Conservation (phyloP, 345 rosid species). For the Gossypium mustelinum region DNA sequence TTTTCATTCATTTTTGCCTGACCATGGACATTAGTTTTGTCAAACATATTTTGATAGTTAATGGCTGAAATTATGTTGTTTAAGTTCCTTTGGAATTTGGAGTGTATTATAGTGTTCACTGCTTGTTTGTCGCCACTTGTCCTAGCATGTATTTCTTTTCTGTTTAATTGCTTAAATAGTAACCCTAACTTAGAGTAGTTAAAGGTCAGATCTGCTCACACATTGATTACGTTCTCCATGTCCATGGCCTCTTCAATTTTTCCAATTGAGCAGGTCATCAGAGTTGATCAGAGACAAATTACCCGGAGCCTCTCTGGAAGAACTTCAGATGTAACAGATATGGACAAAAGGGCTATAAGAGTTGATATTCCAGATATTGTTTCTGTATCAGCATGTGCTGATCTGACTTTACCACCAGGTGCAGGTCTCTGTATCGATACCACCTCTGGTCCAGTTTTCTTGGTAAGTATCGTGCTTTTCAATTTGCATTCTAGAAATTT, state of each 20-base stretch:
- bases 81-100: not conserved
- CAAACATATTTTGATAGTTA: not conserved
- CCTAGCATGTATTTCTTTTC: not conserved
- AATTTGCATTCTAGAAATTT: not conserved
- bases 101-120: not conserved
- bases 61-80: not conserved
- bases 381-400: conserved; percentile 84
- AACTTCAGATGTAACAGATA: conserved; percentile 32
- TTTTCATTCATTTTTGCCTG: not conserved
- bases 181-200: not conserved
- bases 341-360: conserved; percentile 55
- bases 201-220: not conserved
- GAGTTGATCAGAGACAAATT: conserved; percentile 43
- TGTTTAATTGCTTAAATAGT: not conserved
- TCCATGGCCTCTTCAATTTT: not conserved
- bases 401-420: conserved; percentile 94
- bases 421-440: conserved; percentile 93
- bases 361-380: conserved; percentile 70
- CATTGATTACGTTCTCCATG: not conserved
- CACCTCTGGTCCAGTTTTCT: conserved; percentile 62
- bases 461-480: conserved; percentile 43
- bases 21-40: not conserved
- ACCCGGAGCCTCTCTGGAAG: conserved; percentile 56
- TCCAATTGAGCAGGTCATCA: not conserved
- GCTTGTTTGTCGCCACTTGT: not conserved